Conservation (phyloP, 192 early-diverging fungal species). For the Dimargaris verticillata region DNA sequence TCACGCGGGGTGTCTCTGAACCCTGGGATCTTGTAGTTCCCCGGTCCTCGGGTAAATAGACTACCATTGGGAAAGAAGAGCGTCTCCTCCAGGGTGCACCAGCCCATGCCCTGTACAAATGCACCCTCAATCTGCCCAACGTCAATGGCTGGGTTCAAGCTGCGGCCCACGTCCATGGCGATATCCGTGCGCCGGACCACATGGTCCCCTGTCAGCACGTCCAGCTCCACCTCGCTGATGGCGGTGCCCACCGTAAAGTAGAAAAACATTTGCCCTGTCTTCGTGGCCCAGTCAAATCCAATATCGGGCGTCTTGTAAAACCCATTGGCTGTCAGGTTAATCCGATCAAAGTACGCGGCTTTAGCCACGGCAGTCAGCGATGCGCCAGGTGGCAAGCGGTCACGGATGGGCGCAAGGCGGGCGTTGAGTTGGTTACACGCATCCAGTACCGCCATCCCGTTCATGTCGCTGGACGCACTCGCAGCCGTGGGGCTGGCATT, state of each 20-base stretch:
- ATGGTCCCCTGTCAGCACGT: slow-evolving; percentile 67
- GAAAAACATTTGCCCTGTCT: slow-evolving; percentile 49
- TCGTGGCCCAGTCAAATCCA: slow-evolving; percentile 51
- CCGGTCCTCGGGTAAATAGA: slow-evolving; percentile 67
- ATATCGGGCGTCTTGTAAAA: slow-evolving; percentile 74
- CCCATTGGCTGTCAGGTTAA: slow-evolving; percentile 65
- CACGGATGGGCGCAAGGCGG: slow-evolving; percentile 53
- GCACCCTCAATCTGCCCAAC: slow-evolving; percentile 84
- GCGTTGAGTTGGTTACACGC: slow-evolving; percentile 58
- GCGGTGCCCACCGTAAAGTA: slow-evolving; percentile 79
- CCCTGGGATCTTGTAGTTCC: slow-evolving; percentile 76
- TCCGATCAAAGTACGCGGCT: slow-evolving; percentile 60
- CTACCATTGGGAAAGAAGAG: slow-evolving; percentile 57
- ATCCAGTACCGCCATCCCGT: slow-evolving; percentile 64
- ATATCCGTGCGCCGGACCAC: slow-evolving; percentile 55
- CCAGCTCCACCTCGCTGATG: slow-evolving; percentile 69
- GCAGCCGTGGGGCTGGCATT: slow-evolving; percentile 72
- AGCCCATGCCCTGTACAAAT: slow-evolving; percentile 70
- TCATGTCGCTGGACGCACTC: slow-evolving; percentile 60
- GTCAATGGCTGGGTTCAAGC: slow-evolving; percentile 75
- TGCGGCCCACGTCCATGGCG: slow-evolving; percentile 70
- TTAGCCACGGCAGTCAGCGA: slow-evolving; percentile 33
- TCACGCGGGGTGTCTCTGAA: slow-evolving; percentile 70
- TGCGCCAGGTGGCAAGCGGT: slow-evolving; percentile 31
- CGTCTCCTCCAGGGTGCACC: slow-evolving; percentile 71